These are phyloP conservation scores for Thraustochytrium sp. DNA, from an alignment of 352 stramenopile genomes.

Conservation along the genomic window DNA sequence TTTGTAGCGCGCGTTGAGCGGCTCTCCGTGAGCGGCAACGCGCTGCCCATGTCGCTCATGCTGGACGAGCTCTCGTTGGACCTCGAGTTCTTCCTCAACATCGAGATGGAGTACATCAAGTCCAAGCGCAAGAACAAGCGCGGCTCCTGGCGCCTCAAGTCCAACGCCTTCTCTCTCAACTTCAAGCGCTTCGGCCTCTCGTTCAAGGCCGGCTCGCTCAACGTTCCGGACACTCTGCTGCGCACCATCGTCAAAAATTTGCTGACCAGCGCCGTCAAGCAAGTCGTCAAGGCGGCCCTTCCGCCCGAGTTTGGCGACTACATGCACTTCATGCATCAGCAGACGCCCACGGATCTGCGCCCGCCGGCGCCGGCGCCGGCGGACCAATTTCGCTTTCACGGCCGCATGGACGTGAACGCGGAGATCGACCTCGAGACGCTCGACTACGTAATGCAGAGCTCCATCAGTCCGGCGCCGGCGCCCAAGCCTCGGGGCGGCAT, in stretches of 20 bases:
- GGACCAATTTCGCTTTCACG: constrained; percentile 28
- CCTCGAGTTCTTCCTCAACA: constrained; percentile 40
- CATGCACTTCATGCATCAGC: constrained; percentile 14
- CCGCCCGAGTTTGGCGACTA: constrained; percentile 37
- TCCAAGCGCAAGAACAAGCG: not conserved
- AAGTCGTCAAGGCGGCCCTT: not conserved
- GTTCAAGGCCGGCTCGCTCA: constrained; percentile 5
- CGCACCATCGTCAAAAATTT: constrained; percentile 34
- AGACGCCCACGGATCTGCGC: not conserved
- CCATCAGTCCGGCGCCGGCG: not conserved
- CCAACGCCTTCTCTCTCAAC: constrained; percentile 12
- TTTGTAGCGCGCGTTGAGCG: constrained; percentile 5
- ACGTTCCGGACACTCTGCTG: constrained; percentile 10
- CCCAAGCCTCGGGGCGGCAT: not conserved
- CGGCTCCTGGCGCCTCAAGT: constrained; percentile 9
- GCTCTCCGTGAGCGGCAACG: constrained; percentile 24
- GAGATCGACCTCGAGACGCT: constrained; percentile 24
- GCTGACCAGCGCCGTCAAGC: not conserved
- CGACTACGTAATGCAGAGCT: constrained; percentile 19
- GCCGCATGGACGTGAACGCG: constrained; percentile 9
- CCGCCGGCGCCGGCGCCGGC: not conserved
- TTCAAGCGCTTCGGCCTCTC: constrained; percentile 39
- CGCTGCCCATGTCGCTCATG: constrained; percentile 8
- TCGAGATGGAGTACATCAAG: constrained; percentile 23
- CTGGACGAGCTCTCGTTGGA: constrained; percentile 33